These are phyloP conservation scores for Colletotrichum liaoningense DNA, from an alignment of 2,329 filamentous ascomycete species.

Conservation along the genomic window DNA sequence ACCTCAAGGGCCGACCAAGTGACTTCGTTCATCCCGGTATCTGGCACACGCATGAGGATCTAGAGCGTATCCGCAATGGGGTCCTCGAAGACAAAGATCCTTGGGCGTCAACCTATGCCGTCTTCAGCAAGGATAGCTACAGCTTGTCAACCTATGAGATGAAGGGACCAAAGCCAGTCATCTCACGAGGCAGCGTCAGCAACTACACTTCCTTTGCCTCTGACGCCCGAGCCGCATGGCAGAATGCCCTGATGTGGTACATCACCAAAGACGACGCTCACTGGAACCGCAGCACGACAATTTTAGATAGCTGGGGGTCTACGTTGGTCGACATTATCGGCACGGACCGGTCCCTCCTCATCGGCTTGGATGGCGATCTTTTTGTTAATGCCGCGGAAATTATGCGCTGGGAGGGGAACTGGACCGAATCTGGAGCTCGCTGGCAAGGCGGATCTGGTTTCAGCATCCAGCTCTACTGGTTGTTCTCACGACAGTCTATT, in stretches of 20 bases:
- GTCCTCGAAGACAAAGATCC: conserved; percentile 19
- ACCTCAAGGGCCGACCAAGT: conserved; percentile 17
- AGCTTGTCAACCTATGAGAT: conserved; percentile 40
- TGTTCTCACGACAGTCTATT: conserved; percentile 51
- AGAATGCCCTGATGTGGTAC: conserved; percentile 56
- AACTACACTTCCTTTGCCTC: conserved; percentile 51
- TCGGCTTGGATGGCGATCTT: conserved; percentile 52
- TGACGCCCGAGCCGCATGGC: conserved; percentile 51
- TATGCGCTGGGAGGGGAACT: conserved; percentile 55
- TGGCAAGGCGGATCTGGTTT: conserved; percentile 50
- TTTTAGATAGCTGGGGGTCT: conserved; percentile 50
- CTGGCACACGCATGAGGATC: conserved; percentile 32
- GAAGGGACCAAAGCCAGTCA: conserved; percentile 44
- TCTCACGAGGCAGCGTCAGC: conserved; percentile 45
- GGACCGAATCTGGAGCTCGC: conserved; percentile 48
- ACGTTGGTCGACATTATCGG: conserved; percentile 48
- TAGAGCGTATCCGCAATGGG: conserved; percentile 24
- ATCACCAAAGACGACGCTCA: conserved; percentile 50
- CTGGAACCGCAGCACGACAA: conserved; percentile 47
- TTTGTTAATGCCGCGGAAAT: conserved; percentile 56
- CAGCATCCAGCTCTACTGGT: conserved; percentile 53
- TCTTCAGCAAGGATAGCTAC: conserved; percentile 27
- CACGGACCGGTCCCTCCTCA: conserved; percentile 48
- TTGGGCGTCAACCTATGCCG: conserved; percentile 14
- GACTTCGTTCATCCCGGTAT: conserved; percentile 27